Evolutionary conservation across 306 rosid species (phyloP).

Genomic region (Vigna hirtella): DNA sequence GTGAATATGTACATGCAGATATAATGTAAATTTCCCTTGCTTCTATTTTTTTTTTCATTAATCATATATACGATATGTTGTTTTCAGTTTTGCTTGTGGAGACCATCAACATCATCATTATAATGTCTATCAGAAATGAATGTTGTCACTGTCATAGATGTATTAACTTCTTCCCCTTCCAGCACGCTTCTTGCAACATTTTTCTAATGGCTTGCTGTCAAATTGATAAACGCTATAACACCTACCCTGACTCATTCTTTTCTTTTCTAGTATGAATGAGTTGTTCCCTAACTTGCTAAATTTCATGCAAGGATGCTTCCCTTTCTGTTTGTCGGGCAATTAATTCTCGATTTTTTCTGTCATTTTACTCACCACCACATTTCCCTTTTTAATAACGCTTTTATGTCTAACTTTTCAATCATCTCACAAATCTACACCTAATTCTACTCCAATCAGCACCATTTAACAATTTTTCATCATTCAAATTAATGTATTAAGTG

Average conservation of each 20-base stretch:
- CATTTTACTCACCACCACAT: too few relatives aligned
- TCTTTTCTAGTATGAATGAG: constrained; percentile 34
- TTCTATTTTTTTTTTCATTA: background rate
- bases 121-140: constrained; percentile 25
- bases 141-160: constrained; percentile 42
- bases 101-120: constrained; percentile 38
- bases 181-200: constrained; percentile 40
- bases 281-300: constrained; percentile 35
- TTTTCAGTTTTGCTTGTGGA: constrained; percentile 34
- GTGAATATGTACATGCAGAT: constrained; percentile 38
- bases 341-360: too few relatives aligned
- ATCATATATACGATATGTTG: constrained; percentile 18
- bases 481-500: too few relatives aligned
- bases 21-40: background rate
- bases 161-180: constrained; percentile 35
- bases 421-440: too few relatives aligned
- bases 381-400: too few relatives aligned
- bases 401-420: too few relatives aligned
- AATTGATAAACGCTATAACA: constrained; percentile 33
- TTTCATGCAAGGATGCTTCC: constrained; percentile 16
- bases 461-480: too few relatives aligned
- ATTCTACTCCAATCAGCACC: too few relatives aligned
- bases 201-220: constrained; percentile 37
- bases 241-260: constrained; percentile 17
- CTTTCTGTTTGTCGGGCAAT: constrained; percentile 14